Evolutionary conservation across 768 basidiomycete species (phyloP).

Genomic region (Podaxis mareebaensis): DNA sequence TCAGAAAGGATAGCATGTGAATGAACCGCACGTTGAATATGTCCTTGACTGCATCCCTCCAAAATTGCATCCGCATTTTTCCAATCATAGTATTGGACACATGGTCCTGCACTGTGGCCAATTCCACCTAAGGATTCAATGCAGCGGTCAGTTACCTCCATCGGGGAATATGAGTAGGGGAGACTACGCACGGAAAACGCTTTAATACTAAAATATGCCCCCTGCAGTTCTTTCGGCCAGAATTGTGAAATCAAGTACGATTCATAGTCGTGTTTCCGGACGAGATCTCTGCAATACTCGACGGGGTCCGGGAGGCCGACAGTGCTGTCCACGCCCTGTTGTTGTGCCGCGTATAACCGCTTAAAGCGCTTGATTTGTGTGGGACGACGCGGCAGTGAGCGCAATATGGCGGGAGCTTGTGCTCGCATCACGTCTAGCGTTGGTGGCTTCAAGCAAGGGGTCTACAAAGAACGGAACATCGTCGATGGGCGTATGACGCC

Average conservation of each 20-base stretch:
- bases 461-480: background rate
- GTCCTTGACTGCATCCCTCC: constrained; percentile 76
- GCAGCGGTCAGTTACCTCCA: background rate
- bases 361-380: background rate
- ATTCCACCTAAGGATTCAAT: constrained; percentile 56
- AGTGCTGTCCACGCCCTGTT: background rate
- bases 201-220: constrained; percentile 74
- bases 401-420: background rate
- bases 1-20: constrained; percentile 15
- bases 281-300: constrained; percentile 69
- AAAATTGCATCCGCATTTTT: constrained; percentile 86
- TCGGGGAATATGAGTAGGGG: constrained; percentile 10
- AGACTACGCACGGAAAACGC: constrained; percentile 74
- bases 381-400: background rate
- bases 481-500: background rate
- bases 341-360: background rate
- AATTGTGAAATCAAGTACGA: constrained; percentile 71
- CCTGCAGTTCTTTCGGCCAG: constrained; percentile 65
- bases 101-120: constrained; percentile 74
- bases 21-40: constrained; percentile 56
- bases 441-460: background rate
- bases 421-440: background rate
- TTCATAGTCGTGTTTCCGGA: constrained; percentile 82
- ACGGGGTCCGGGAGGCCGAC: constrained; percentile 40
- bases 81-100: constrained; percentile 75